Evolutionary conservation across 139 green algal genomes (phyloP).

Genomic region (Chlamydomonas sphaeroides): DNA sequence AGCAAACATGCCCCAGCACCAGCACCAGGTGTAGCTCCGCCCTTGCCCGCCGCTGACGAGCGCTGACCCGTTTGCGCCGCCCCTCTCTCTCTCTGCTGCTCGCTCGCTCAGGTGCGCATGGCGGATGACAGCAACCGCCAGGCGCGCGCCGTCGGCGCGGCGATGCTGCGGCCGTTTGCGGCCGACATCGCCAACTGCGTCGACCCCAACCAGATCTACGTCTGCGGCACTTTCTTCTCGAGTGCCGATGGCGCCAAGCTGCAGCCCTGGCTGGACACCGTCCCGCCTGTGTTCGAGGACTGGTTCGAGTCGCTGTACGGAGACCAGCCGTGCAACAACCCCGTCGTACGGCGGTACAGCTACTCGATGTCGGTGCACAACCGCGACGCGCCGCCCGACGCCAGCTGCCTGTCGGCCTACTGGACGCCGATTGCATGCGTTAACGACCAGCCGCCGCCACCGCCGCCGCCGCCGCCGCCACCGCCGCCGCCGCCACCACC

Average conservation of each 20-base stretch:
- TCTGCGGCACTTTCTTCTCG: conserved; percentile 2
- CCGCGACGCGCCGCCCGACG: too few species aligned
- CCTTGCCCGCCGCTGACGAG: too few species aligned
- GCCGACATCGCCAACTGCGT: neutral
- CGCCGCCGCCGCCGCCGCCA: neutral
- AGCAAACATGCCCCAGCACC: too few species aligned
- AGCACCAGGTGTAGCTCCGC: too few species aligned
- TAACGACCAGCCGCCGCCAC: neutral
- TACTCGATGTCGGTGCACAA: neutral
- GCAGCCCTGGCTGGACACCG: neutral
- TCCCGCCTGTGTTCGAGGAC: neutral
- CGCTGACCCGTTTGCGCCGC: too few species aligned
- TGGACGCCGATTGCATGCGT: neutral
- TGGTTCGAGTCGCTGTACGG: neutral
- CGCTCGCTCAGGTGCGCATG: neutral
- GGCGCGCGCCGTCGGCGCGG: neutral
- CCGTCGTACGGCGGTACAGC: neutral
- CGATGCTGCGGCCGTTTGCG: neutral
- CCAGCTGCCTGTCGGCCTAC: neutral
- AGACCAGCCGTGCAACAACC: too few species aligned
- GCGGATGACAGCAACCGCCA: neutral
- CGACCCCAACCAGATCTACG: neutral
- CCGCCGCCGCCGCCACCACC: neutral
- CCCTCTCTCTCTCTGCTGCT: too few species aligned
- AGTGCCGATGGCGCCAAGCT: neutral